phyloP scores from a whole-genome alignment of 345 rosid genomes.

The Ailanthus altissimus region DNA sequence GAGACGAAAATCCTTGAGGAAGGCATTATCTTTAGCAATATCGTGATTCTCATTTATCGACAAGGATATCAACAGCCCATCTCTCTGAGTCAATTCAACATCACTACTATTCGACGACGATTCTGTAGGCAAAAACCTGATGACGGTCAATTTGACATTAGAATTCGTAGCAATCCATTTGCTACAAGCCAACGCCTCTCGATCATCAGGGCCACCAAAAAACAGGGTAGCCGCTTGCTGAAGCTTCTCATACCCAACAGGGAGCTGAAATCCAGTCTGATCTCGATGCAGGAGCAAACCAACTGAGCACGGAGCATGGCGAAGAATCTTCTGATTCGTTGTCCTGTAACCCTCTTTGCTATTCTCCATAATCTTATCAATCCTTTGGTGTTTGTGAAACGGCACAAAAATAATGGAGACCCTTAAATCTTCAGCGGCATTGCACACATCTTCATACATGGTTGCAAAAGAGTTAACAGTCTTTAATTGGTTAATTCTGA shows the following conservation, averaged over 20 bases:
- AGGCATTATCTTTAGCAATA: slow-evolving; percentile 47
- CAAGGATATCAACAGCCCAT: slow-evolving; percentile 47
- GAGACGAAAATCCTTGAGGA: slow-evolving; percentile 55
- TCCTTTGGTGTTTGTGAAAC: slow-evolving; percentile 88
- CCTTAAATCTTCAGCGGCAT: slow-evolving; percentile 64
- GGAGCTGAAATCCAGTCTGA: slow-evolving; percentile 71
- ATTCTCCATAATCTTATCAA: slow-evolving; percentile 65
- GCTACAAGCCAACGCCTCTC: slow-evolving; percentile 82
- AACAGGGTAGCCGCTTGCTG: slow-evolving; percentile 71
- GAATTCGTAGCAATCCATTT: slow-evolving; percentile 50
- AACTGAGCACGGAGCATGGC: slow-evolving; percentile 77
- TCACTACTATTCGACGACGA: background rate
- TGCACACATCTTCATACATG: slow-evolving; percentile 74
- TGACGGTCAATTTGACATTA: slow-evolving; percentile 53
- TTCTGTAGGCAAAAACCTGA: slow-evolving; percentile 43
- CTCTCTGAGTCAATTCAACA: slow-evolving; percentile 3
- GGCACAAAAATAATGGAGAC: slow-evolving; percentile 68
- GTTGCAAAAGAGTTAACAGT: slow-evolving; percentile 51
- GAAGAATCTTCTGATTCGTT: slow-evolving; percentile 66
- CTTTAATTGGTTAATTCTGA: slow-evolving; percentile 54
- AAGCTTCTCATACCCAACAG: slow-evolving; percentile 42
- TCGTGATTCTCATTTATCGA: slow-evolving; percentile 40
- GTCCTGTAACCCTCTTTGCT: slow-evolving; percentile 63
- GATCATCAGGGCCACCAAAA: slow-evolving; percentile 89
- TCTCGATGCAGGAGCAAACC: slow-evolving; percentile 70